These are phyloP conservation scores for Aspergillus hiratsukae DNA, from an alignment of 2,329 filamentous ascomycete genomes.

Conservation along the genomic window DNA sequence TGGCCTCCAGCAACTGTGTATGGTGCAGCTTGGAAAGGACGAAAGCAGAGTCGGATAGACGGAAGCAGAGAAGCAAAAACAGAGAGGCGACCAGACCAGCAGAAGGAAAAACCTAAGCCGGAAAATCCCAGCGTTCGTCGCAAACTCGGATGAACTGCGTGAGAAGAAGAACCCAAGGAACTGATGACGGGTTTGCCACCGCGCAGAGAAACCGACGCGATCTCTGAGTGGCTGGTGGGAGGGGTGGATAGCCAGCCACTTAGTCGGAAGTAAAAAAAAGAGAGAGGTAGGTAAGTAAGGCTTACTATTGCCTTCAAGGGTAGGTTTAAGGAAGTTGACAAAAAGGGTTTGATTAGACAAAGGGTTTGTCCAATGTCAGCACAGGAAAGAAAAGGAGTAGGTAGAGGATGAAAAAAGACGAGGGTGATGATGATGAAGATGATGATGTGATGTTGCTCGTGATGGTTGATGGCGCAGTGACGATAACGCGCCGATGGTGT, in stretches of 20 bases:
- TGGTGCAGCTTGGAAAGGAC: neutral
- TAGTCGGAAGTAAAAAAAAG: slow-evolving; percentile 3
- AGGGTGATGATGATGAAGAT: slow-evolving; percentile 11
- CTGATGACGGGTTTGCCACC: slow-evolving; percentile 28
- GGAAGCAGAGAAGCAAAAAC: slow-evolving; percentile 2
- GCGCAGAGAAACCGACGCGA: slow-evolving; percentile 19
- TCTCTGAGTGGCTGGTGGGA: slow-evolving; percentile 12
- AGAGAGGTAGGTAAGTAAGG: neutral
- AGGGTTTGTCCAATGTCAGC: neutral
- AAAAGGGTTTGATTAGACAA: slow-evolving; percentile 4
- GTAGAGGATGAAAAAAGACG: slow-evolving; percentile 2
- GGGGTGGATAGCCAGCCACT: slow-evolving; percentile 16
- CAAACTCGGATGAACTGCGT: slow-evolving; percentile 20
- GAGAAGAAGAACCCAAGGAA: slow-evolving; percentile 27
- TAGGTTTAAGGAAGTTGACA: slow-evolving; percentile 4
- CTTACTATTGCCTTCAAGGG: neutral
- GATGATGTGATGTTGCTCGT: neutral
- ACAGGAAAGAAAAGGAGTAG: slow-evolving; percentile 2
- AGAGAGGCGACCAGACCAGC: slow-evolving; percentile 11
- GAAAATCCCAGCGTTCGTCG: slow-evolving; percentile 18
- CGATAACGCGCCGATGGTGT: slow-evolving; percentile 1
- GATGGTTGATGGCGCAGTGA: slow-evolving; percentile 1
- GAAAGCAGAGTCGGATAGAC: slow-evolving; percentile 1
- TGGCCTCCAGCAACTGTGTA: neutral
- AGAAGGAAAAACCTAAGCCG: slow-evolving; percentile 8